These are phyloP conservation scores for Symmetrospora coprosmae DNA, from an alignment of 768 basidiomycete species.

Conservation along the genomic window DNA sequence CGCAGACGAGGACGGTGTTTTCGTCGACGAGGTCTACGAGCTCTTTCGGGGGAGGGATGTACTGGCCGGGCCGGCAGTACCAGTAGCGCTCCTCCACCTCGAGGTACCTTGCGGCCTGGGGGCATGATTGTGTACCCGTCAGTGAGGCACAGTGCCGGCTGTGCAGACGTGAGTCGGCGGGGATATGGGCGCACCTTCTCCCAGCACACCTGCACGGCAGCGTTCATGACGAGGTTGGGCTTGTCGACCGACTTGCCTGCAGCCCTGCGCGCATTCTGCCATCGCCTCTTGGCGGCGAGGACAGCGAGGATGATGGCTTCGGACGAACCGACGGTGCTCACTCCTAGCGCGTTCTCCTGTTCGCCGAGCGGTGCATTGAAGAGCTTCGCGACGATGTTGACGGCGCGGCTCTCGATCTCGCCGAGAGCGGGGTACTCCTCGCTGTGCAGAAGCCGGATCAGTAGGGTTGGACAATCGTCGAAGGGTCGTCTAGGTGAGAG, in stretches of 20 bases:
- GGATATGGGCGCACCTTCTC: constrained; percentile 33
- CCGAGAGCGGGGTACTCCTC: constrained; percentile 28
- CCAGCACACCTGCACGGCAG: constrained; percentile 35
- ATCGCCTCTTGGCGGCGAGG: constrained; percentile 33
- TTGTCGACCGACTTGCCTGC: constrained; percentile 29
- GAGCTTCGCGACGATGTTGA: constrained; percentile 31
- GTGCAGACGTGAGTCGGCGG: not conserved
- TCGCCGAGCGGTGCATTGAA: constrained; percentile 31
- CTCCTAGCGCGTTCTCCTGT: constrained; percentile 32
- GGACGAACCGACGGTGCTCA: constrained; percentile 30
- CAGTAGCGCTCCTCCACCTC: constrained; percentile 37
- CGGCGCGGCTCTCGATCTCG: constrained; percentile 31
- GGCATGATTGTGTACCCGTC: no score
- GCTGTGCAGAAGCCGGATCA: not conserved
- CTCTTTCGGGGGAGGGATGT: constrained; percentile 35
- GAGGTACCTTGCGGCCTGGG: constrained; percentile 20
- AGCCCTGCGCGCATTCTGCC: constrained; percentile 29
- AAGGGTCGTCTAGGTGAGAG: not conserved
- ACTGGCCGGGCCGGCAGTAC: constrained; percentile 31
- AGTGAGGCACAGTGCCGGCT: not conserved
- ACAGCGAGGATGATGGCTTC: constrained; percentile 36
- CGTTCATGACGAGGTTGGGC: constrained; percentile 35
- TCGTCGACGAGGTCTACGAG: constrained; percentile 36
- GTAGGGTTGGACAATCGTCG: not conserved
- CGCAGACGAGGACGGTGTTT: constrained; percentile 35